phyloP scores from a whole-genome alignment of 805 yeast genomes.

The Candida palmyrensis region DNA sequence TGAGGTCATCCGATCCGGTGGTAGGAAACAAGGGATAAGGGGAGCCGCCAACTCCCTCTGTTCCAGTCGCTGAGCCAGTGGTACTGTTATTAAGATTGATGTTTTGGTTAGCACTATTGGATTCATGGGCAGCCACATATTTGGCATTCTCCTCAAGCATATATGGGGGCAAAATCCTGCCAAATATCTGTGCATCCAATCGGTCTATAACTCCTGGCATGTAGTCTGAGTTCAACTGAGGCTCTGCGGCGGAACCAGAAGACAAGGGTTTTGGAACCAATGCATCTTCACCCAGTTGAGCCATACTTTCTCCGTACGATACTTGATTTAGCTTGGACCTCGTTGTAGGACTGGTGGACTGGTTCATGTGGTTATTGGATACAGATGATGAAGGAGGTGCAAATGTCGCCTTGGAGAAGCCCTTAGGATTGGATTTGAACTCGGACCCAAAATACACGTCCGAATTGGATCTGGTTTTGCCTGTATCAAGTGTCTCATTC shows the following conservation, averaged over 20 bases:
- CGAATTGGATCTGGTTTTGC: no score
- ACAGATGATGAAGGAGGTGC: background rate
- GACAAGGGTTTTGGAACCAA: slow-evolving; percentile 1
- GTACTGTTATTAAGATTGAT: background rate
- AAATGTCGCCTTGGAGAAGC: no score
- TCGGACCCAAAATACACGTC: no score
- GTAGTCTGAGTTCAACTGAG: slow-evolving; percentile 30
- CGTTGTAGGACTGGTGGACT: no score
- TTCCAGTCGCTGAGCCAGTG: no score
- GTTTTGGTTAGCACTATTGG: background rate
- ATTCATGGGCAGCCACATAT: background rate
- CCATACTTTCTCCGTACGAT: no score
- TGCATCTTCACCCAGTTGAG: slow-evolving; percentile 1
- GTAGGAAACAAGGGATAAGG: background rate
- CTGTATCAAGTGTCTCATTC: background rate
- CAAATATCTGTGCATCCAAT: slow-evolving; percentile 79
- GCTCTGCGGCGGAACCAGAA: slow-evolving; percentile 2
- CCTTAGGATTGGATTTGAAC: background rate
- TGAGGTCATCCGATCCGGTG: slow-evolving; percentile 6
- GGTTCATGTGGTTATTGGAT: background rate
- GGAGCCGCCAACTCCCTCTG: background rate
- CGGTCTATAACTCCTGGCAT: slow-evolving; percentile 83
- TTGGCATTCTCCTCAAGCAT: slow-evolving; percentile 45
- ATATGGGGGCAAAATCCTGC: slow-evolving; percentile 77
- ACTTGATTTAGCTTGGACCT: no score